A percentile compares a stretch with the other conserved stretches of the same genome.
phyloP scores from a whole-genome alignment of 2,329 filamentous ascomycete genomes.

The Hypoxylon sp. region DNA sequence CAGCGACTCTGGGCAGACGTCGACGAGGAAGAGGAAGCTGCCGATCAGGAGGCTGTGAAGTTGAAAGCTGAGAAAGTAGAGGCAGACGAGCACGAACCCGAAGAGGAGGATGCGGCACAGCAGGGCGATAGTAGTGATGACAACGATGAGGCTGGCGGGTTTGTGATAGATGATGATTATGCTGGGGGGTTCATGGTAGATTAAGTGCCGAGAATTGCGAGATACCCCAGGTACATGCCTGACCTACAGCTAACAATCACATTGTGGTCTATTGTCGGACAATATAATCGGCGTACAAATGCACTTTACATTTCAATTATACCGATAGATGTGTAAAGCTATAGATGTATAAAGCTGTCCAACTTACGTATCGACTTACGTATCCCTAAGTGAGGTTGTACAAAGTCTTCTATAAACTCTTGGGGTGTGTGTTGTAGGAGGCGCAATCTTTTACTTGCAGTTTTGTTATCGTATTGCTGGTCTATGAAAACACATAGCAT shows the following conservation, averaged over 20 bases:
- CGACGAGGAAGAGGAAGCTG: conserved; percentile 60
- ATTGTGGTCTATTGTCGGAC: conserved; percentile 2
- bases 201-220: conserved; percentile 34
- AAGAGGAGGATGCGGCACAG: conserved; percentile 47
- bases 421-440: not conserved
- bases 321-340: too few relatives aligned
- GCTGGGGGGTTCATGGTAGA: conserved; percentile 59
- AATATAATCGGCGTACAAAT: not conserved
- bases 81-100: conserved; percentile 19
- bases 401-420: not conserved
- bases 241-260: not conserved
- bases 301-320: too few relatives aligned
- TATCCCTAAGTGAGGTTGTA: too few relatives aligned
- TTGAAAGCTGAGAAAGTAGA: conserved; percentile 51
- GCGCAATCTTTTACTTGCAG: not conserved
- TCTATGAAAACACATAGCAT: not conserved
- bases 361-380: too few relatives aligned
- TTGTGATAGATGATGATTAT: conserved; percentile 53
- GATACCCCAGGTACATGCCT: not conserved
- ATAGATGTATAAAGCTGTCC: too few relatives aligned
- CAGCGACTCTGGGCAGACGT: conserved; percentile 76
- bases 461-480: not conserved
- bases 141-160: conserved; percentile 58
- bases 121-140: conserved; percentile 53
- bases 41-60: conserved; percentile 48